Base-by-base conservation (phyloP, 345 rosid species). In the Salix udensis region DNA sequence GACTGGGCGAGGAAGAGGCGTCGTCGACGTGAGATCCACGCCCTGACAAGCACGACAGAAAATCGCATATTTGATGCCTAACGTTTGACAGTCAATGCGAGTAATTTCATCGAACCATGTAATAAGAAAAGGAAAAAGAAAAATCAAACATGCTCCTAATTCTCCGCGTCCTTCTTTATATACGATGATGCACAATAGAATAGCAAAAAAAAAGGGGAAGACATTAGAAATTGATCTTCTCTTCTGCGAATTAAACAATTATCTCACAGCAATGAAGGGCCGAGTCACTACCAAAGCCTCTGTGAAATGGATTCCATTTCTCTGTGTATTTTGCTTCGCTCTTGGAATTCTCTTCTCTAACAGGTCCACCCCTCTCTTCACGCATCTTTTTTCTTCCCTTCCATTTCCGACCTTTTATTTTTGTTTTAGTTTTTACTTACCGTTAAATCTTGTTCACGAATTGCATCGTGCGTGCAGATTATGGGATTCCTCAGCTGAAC, bases 321-420 rank as follows among this genome's bases (percentile, higher is more conserved):
- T 96, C 82, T 96, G 98, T 80, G 73, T 84, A 65, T 88, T 81
- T 72, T 93, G 81, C 86, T 96, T 93, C 79, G 82, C 84, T 80
- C 87, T 93, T 68, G 99, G 98, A 68, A 79, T 85, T 44, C 80
- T 93, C 84, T 83, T 91, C 92, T 86, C 92, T 74, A 84, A 82
- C 86, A 86, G 94, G 99, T 96, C 7, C 44, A 6, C 26, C 26
- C 26, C 12, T 26, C 34, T 65, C 36, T 53, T n/a, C 42, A 39
- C 42, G 23, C 34, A 19, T 31, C 23, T 12, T 14, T 39, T 36
- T 61, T 28, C 23, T 11, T 6, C 69, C 40, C 19, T 11, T 30
- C 4, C 11, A 28, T 12, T 40, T n/a, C 24, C 16, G 7, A 16
- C 65, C 28, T 40, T 40, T 40, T 10, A 4, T 44, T 28, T 18